Conservation (phyloP, 345 rosid species). For the Aquilaria yunnanensis region DNA sequence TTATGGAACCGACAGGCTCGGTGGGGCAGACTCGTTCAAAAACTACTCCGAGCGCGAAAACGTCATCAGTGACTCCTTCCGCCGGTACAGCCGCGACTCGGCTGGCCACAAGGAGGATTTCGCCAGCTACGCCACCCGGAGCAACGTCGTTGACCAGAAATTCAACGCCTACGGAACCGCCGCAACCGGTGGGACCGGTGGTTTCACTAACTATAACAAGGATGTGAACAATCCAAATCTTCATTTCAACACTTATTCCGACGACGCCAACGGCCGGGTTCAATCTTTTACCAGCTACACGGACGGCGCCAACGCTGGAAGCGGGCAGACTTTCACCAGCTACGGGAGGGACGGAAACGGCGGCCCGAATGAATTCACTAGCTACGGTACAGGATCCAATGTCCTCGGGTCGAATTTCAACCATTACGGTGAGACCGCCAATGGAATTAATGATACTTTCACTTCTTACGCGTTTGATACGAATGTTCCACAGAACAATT, state of each 20-base stretch:
- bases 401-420: conserved; percentile 61
- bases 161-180: conserved; percentile 67
- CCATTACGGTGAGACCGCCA: conserved; percentile 53
- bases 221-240: conserved; percentile 55
- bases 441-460: conserved; percentile 57
- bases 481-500: conserved; percentile 57
- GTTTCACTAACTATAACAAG: conserved; percentile 47
- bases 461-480: conserved; percentile 57
- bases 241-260: conserved; percentile 56
- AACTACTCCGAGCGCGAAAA: conserved; percentile 35
- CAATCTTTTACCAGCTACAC: conserved; percentile 54
- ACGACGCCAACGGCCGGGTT: conserved; percentile 32
- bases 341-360: conserved; percentile 76
- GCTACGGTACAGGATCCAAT: conserved; percentile 53
- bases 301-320: conserved; percentile 46
- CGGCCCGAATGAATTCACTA: conserved; percentile 38
- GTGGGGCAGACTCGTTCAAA: conserved; percentile 52
- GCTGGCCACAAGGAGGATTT: conserved; percentile 37
- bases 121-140: conserved; percentile 26
- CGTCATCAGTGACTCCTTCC: conserved; percentile 41
- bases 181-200: conserved; percentile 62
- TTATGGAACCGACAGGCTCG: conserved; percentile 46
- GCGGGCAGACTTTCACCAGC: conserved; percentile 38
- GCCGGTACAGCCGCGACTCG: conserved; percentile 47
- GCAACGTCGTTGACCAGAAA: conserved; percentile 61